phyloP scores from a whole-genome alignment of 768 basidiomycete species.

The Suillus bovinus region DNA sequence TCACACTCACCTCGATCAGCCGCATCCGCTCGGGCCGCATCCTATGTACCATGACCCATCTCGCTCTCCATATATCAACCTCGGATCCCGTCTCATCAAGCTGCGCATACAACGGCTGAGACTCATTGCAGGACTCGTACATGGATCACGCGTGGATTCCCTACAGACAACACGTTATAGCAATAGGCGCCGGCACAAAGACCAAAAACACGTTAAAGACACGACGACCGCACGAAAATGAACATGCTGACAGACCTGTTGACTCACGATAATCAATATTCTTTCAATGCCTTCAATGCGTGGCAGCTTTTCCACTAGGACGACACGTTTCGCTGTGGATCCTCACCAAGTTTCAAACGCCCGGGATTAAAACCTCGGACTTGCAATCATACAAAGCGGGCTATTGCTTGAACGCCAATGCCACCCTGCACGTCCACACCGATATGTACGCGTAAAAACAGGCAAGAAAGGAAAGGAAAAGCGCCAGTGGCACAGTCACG shows the following conservation, averaged over 20 bases:
- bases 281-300: background rate
- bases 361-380: background rate
- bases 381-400: background rate
- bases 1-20: constrained; percentile 23
- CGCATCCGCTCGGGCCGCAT: constrained; percentile 17
- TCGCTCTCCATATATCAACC: constrained; percentile 28
- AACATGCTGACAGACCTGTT: constrained; percentile 2
- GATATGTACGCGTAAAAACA: background rate
- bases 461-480: background rate
- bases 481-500: background rate
- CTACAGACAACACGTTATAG: constrained; percentile 11
- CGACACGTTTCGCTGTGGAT: background rate
- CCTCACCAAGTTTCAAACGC: background rate
- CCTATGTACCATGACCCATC: constrained; percentile 17
- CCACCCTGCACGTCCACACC: background rate
- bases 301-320: constrained; percentile 1
- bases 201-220: background rate
- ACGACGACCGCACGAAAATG: background rate
- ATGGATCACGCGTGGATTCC: constrained; percentile 13
- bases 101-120: constrained; percentile 10
- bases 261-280: background rate
- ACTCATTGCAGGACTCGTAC: constrained; percentile 15
- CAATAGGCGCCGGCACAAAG: background rate
- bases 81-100: constrained; percentile 13
- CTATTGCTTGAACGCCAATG: constrained; percentile 4